Percentiles rank a stretch among this genome's conserved stretches.
Evolutionary conservation across 495 filamentous ascomycete species (phyloP).

Genomic region (Chaetomium cochliodes): DNA sequence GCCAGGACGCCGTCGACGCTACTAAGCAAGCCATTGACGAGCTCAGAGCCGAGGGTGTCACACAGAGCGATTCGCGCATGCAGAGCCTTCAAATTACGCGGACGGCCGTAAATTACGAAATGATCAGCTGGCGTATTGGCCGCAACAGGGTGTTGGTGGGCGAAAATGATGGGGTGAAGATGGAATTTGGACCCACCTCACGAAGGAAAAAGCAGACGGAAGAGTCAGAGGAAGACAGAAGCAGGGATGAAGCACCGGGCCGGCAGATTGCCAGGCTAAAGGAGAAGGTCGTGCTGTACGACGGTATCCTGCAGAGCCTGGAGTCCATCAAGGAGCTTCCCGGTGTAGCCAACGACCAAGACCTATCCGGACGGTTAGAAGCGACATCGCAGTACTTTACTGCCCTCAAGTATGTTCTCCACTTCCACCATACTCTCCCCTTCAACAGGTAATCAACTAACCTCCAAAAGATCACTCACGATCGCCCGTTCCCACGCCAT

Average conservation of each 20-base stretch:
- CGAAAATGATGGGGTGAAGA: conserved; percentile 65
- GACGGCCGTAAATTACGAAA: conserved; percentile 86
- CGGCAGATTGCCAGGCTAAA: conserved; percentile 73
- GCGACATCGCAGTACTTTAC: conserved; percentile 81
- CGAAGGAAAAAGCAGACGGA: conserved; percentile 46
- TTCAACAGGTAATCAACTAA: conserved; percentile 17
- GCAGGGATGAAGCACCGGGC: conserved; percentile 59
- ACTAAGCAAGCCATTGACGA: conserved; percentile 93
- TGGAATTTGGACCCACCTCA: conserved; percentile 48
- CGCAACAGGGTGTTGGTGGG: conserved; percentile 87
- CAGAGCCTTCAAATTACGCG: conserved; percentile 90
- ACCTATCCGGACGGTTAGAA: conserved; percentile 71
- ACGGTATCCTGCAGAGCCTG: conserved; percentile 82
- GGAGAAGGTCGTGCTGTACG: conserved; percentile 89
- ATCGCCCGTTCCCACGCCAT: conserved; percentile 83
- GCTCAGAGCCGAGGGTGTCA: conserved; percentile 73
- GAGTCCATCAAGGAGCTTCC: conserved; percentile 87
- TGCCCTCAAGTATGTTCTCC: conserved; percentile 67
- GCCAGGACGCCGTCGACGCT: conserved; percentile 91
- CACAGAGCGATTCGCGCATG: conserved; percentile 82
- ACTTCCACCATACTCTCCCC: not conserved
- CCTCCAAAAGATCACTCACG: conserved; percentile 66
- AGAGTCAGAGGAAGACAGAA: conserved; percentile 41
- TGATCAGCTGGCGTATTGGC: conserved; percentile 92
- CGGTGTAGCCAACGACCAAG: conserved; percentile 83